These are phyloP conservation scores for Neocatenulostroma microsporum DNA, from an alignment of 2,329 filamentous ascomycete genomes.

Conservation along the genomic window DNA sequence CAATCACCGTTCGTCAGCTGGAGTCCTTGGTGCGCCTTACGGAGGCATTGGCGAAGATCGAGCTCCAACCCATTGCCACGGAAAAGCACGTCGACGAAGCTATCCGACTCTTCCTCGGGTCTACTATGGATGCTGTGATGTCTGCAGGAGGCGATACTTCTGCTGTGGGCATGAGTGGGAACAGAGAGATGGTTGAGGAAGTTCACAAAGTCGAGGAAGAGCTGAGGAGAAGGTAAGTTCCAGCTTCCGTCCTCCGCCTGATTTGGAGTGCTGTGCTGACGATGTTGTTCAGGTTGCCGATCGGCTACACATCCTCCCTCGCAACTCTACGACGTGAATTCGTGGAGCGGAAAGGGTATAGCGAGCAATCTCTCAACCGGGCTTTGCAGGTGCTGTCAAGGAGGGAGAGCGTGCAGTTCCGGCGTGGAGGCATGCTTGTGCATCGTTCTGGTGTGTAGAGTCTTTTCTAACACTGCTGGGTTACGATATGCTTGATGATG, in stretches of 20 bases:
- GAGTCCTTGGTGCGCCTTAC: constrained; percentile 97
- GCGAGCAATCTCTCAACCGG: constrained; percentile 74
- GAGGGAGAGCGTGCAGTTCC: constrained; percentile 76
- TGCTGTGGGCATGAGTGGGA: constrained; percentile 67
- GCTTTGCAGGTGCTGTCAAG: constrained; percentile 80
- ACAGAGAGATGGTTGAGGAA: constrained; percentile 85
- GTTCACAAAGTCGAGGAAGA: constrained; percentile 81
- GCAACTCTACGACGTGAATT: constrained; percentile 82
- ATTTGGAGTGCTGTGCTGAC: constrained; percentile 12
- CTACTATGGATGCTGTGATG: constrained; percentile 88
- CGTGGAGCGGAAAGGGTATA: constrained; percentile 84
- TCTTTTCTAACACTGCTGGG: too few relatives aligned
- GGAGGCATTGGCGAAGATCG: constrained; percentile 87
- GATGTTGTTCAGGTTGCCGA: constrained; percentile 55
- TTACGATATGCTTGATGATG: too few relatives aligned
- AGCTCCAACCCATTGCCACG: constrained; percentile 75
- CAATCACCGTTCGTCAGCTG: constrained; percentile 93
- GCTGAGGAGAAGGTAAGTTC: constrained; percentile 57
- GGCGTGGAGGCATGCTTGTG: constrained; percentile 67
- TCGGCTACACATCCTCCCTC: constrained; percentile 90
- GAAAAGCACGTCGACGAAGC: constrained; percentile 94
- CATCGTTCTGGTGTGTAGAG: constrained; percentile 60
- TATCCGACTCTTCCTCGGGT: constrained; percentile 90
- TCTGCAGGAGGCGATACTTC: constrained; percentile 51
- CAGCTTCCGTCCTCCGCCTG: not conserved